Conservation (phyloP, 2,329 filamentous ascomycete genomes). For the Penicillium sp. region DNA sequence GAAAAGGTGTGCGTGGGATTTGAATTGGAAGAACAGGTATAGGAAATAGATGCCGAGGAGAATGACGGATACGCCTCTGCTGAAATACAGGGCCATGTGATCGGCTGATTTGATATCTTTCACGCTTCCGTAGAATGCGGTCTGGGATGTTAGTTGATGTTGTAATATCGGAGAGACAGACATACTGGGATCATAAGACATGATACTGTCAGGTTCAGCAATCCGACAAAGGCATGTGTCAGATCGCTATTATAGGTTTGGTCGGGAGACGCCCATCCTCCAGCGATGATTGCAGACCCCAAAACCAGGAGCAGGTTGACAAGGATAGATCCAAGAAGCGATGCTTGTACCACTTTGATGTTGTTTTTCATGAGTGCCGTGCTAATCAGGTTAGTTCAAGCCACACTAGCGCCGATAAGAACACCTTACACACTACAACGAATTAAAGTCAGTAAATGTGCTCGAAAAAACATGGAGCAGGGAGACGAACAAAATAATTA, state of each 20-base stretch:
- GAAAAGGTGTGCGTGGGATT: conserved; percentile 9
- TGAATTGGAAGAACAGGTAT: conserved; percentile 12
- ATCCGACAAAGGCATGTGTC: conserved; percentile 87
- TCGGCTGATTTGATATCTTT: conserved; percentile 57
- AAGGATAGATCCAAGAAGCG: conserved; percentile 79
- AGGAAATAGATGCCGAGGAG: conserved; percentile 11
- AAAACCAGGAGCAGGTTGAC: conserved; percentile 83
- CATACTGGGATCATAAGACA: conserved; percentile 79
- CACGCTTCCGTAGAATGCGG: conserved; percentile 85
- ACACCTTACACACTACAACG: not conserved
- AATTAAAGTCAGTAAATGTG: not conserved
- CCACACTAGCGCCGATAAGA: not conserved
- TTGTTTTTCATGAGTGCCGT: conserved; percentile 56
- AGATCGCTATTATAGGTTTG: conserved; percentile 92
- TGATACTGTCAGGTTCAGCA: conserved; percentile 83
- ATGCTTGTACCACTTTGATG: conserved; percentile 86
- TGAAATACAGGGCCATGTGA: conserved; percentile 11
- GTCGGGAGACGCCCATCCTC: conserved; percentile 78
- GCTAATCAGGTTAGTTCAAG: not conserved
- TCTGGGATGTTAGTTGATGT: conserved; percentile 47
- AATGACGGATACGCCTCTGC: conserved; percentile 13
- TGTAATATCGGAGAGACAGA: conserved; percentile 1
- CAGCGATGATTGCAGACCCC: conserved; percentile 83
- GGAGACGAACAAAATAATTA: conserved; percentile 65
- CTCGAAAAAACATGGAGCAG: not conserved